phyloP scores from a whole-genome alignment of 768 basidiomycete species.

The Dioszegia crocea region DNA sequence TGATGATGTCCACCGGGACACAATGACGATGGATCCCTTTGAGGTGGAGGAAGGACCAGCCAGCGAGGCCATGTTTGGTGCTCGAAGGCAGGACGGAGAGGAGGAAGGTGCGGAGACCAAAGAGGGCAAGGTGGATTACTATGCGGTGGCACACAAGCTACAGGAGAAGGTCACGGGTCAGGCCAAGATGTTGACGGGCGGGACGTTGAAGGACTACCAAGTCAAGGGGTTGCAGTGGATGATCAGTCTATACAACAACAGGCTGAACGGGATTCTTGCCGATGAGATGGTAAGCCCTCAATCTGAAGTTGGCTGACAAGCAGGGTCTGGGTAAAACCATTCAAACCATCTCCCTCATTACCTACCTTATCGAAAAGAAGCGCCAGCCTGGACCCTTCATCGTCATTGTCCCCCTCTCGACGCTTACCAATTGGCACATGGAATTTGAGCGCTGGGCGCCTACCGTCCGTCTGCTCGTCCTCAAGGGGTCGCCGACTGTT shows the following conservation, averaged over 20 bases:
- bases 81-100: conserved; percentile 58
- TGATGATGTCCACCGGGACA: conserved; percentile 54
- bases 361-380: conserved; percentile 89
- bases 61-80: conserved; percentile 87
- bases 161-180: conserved; percentile 70
- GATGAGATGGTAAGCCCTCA: conserved; percentile 56
- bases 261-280: conserved; percentile 87
- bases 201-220: conserved; percentile 91
- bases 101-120: conserved; percentile 58
- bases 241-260: conserved; percentile 96
- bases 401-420: conserved; percentile 90
- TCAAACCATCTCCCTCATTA: conserved; percentile 60
- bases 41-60: conserved; percentile 68
- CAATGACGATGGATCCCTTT: conserved; percentile 49
- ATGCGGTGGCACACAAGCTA: conserved; percentile 87
- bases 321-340: conserved; percentile 51
- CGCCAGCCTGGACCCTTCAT: conserved; percentile 89
- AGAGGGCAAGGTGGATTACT: conserved; percentile 85
- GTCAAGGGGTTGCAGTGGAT: conserved; percentile 95
- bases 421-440: conserved; percentile 94
- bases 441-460: conserved; percentile 99
- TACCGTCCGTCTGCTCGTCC: conserved; percentile 68
- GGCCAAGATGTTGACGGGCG: conserved; percentile 65
- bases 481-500: conserved; percentile 85
- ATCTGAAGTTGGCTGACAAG: not conserved